These are phyloP conservation scores for Gossypium trilobum DNA, from an alignment of 441 rosid genomes.

Conservation along the genomic window DNA sequence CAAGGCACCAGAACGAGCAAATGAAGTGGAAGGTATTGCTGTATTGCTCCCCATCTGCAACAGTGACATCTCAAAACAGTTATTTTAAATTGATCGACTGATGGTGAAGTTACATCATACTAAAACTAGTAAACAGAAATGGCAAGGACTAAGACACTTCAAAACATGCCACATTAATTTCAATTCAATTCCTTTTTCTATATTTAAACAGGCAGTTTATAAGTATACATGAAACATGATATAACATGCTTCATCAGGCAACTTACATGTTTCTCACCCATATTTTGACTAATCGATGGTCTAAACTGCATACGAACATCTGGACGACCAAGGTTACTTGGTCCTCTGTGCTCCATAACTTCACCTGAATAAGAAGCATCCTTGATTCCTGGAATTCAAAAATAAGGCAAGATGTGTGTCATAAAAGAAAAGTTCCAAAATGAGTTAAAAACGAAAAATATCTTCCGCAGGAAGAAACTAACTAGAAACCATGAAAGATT, in stretches of 20 bases:
- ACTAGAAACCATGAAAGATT: neutral
- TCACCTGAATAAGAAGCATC: slow-evolving; percentile 19
- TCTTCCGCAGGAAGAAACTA: neutral
- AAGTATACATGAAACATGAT: slow-evolving; percentile 5
- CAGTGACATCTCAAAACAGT: slow-evolving; percentile 6
- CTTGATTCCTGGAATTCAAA: slow-evolving; percentile 17
- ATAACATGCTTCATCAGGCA: neutral
- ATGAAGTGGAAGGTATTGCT: slow-evolving; percentile 20
- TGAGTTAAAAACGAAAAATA: neutral
- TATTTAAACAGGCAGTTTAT: slow-evolving; percentile 4
- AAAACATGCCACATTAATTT: neutral
- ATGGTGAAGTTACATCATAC: neutral
- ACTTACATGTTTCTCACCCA: slow-evolving; percentile 19
- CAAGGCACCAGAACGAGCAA: slow-evolving; percentile 16
- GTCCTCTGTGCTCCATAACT: slow-evolving; percentile 13
- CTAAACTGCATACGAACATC: slow-evolving; percentile 19
- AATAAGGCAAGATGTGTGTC: slow-evolving; percentile 1
- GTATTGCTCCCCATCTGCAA: slow-evolving; percentile 17
- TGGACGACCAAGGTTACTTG: slow-evolving; percentile 6
- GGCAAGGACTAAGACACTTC: neutral
- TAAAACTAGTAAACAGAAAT: neutral
- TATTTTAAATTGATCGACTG: neutral
- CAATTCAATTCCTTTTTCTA: neutral
- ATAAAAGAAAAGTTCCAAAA: neutral
- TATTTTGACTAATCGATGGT: slow-evolving; percentile 14